Evolutionary conservation across 345 rosid species (phyloP), one percentile per base, ranked within the genome.

Genomic region (Melaleuca quinquenervia): DNA sequence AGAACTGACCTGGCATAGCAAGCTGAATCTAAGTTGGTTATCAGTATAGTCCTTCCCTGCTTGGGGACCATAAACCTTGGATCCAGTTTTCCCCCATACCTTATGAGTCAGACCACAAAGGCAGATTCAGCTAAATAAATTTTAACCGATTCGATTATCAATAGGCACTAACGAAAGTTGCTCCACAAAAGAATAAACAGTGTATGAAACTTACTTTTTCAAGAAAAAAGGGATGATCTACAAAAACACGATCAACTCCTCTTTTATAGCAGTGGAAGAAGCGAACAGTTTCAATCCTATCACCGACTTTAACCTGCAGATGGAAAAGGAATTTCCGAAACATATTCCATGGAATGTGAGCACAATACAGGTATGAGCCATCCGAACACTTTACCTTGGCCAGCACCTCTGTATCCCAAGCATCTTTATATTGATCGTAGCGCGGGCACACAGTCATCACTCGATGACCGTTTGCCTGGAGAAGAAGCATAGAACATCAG

Each of bases 71-170:
- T 97, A 97, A 88, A 97, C 89, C 92, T 96, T 94, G 56, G 98
- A 93, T 88, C 92, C 95, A 22, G 98, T 97, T 90, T 95, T 96
- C 44, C 99, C 99, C 95, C 94, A 86, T 41, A 97, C 98, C 99
- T 96, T 85, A 83, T 50, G 85, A 29, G 86, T 83, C 82, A 84
- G 49, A 88, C 50, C 80, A 70, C 2, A 7, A 36, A 36, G 80
- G 36, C 5, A 13, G 80, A 26, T 52, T 87, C 70, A 84, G 87
- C 83, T 87, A 24, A 76, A 53, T 60, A 48, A 32, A 54, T 36
- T 74, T 49, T 55, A 12, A 49, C 26, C 44, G 24, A 48, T 62
- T 85, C 36, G 20, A 50, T 29, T 44, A 29, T 50, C 60, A 49
- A 13, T 27, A 52, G 13, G 27, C 80, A 36, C 36, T 36, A 29